Base-by-base conservation (phyloP, 2,329 filamentous ascomycete genomes). In the Hymenoscyphus repandus region DNA sequence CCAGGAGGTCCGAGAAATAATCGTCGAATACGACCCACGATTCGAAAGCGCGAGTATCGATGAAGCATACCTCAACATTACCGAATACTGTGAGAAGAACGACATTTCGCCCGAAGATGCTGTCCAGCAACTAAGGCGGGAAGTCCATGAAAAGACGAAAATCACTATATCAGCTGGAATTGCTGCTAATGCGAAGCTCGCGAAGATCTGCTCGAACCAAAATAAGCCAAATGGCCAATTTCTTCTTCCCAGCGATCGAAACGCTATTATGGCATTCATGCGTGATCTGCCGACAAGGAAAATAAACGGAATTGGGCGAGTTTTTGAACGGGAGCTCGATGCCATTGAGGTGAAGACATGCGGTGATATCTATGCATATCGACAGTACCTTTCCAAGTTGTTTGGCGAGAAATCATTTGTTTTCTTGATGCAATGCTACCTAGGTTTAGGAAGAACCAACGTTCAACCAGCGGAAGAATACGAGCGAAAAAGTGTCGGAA, bases 191-290 rank as follows among this genome's bases (percentile, higher is more conserved):
- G 85, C 91, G 0, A 92, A 90, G 64, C 75, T 99, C 12, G 92
- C 93, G 30, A 99, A 99, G 69, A 96, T 99, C 31, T 90, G 87
- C 61, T 95, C 90, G 15, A 96, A 99, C 65, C 82, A 86, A 67
- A 96, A 97, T 69, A 99, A 99, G 65, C 93, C 93, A 0, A 95
- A 99, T 61, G 93, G 93, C 0, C 93, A 97, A 64, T 97, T 86
- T 60, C 71, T 80, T 9, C 73, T 97, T 1, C 77, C 85, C 0
- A 87, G 78, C 47, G 85, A 95, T 37, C 78, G 91, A 9, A 70
- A 73, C 22, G 77, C 81, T 1, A 90, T 99, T 53, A 83, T 97
- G 79, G 72, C 77, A 0, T 97, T 96, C 64, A 96, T 97, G 86
- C 77, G 78, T 10, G 78, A 85, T 30, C 73, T 99, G 20, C 85